Evolutionary conservation across 306 rosid species (phyloP).

Genomic region (Mimosa pudica): DNA sequence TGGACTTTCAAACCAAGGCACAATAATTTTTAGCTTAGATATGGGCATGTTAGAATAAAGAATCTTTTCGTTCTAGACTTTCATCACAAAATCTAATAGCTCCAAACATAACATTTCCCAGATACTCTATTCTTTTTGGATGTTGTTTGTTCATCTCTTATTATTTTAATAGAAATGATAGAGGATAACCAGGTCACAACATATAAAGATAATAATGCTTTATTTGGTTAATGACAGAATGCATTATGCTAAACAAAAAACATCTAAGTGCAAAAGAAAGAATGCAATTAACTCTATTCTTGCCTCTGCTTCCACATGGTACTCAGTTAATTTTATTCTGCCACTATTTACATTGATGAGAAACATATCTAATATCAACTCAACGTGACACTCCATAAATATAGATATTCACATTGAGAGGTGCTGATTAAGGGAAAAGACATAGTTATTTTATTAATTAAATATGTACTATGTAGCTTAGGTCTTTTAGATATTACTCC

Average conservation of each 20-base stretch:
- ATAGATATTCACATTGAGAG: neutral
- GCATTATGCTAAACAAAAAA: constrained; percentile 23
- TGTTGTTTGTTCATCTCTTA: neutral
- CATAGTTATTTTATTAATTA: neutral
- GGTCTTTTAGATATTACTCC: neutral
- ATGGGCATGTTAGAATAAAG: neutral
- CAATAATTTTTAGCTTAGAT: neutral
- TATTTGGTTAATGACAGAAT: neutral
- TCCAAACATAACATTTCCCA: constrained; percentile 15
- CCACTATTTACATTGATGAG: constrained; percentile 18
- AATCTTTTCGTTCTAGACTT: neutral
- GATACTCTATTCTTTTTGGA: neutral
- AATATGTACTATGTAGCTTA: neutral
- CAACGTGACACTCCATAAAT: constrained; percentile 1
- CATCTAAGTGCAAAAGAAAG: neutral
- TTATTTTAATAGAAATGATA: neutral
- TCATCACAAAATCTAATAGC: constrained; percentile 26
- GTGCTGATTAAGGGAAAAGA: neutral
- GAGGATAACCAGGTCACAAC: constrained; percentile 17
- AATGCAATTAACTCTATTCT: constrained; percentile 16
- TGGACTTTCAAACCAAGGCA: neutral
- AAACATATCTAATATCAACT: constrained; percentile 13
- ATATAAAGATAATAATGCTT: neutral
- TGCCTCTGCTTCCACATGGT: constrained; percentile 24
- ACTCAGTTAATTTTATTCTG: constrained; percentile 20